Evolutionary conservation across 805 yeast genomes (phyloP).

Genomic region (Jamesozyma gamospora): DNA sequence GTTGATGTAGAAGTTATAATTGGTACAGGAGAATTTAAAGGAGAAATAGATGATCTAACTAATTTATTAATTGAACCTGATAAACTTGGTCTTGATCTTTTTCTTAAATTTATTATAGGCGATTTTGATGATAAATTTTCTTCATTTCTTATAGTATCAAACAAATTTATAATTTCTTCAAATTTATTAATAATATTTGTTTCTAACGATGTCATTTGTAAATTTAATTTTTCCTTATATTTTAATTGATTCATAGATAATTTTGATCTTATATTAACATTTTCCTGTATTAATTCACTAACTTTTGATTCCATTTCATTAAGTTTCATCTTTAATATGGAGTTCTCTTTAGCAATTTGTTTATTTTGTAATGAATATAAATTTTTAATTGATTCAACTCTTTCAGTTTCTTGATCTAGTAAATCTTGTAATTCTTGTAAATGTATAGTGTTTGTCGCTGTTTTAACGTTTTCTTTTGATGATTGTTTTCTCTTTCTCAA

Average conservation of each 20-base stretch:
- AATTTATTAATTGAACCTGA: neutral
- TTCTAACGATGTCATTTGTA: constrained; percentile 34
- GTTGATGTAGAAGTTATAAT: neutral
- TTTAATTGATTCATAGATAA: constrained; percentile 24
- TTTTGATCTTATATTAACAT: constrained; percentile 34
- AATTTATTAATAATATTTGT: constrained; percentile 33
- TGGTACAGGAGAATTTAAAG: neutral
- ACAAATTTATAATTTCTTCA: constrained; percentile 36
- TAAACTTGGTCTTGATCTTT: neutral
- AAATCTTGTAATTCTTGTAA: constrained; percentile 25
- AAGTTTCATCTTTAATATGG: constrained; percentile 41
- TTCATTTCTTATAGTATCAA: constrained; percentile 32
- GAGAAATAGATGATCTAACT: neutral
- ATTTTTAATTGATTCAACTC: constrained; percentile 15
- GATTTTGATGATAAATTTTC: constrained; percentile 30
- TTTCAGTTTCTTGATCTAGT: constrained; percentile 18
- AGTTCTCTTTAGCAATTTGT: constrained; percentile 50
- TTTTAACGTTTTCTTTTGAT: neutral
- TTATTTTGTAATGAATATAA: constrained; percentile 35
- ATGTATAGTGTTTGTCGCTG: constrained; percentile 4
- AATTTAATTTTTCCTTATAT: constrained; percentile 30
- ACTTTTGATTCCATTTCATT: constrained; percentile 44
- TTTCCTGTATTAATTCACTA: constrained; percentile 41
- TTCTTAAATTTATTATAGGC: neutral
- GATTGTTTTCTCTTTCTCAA: neutral